Percentiles rank a stretch among this genome's conserved stretches.
Evolutionary conservation across 371 early-diverging fungal species (phyloP).

Genomic region (Mortierella sp.): DNA sequence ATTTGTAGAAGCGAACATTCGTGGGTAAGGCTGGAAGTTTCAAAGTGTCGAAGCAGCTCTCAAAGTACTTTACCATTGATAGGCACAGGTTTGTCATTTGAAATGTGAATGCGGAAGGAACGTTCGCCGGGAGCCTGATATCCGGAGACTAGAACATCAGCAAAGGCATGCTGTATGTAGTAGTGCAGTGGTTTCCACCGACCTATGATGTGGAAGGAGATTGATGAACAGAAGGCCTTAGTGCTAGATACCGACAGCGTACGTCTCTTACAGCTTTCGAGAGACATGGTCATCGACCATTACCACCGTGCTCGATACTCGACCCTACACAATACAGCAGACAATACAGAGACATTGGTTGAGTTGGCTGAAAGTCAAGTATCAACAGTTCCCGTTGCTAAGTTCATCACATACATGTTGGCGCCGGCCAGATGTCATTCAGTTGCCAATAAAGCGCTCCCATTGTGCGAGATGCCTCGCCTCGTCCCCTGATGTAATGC

Average conservation of each 20-base stretch:
- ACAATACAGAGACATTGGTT: not conserved
- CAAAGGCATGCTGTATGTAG: conserved; percentile 36
- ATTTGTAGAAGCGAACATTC: not conserved
- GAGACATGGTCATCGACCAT: no score
- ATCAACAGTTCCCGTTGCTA: not conserved
- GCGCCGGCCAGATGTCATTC: conserved; percentile 52
- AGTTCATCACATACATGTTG: conserved; percentile 31
- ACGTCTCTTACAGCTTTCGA: no score
- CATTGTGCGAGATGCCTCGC: conserved; percentile 21
- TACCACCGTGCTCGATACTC: conserved; percentile 48
- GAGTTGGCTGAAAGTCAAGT: not conserved
- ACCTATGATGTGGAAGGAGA: conserved; percentile 17
- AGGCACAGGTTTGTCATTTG: conserved; percentile 13
- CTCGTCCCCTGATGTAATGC: conserved; percentile 32
- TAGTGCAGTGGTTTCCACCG: conserved; percentile 48
- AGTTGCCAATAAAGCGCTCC: conserved; percentile 52
- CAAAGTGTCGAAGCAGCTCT: no score
- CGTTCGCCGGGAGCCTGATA: conserved; percentile 15
- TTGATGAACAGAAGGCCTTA: no score
- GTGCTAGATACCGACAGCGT: no score
- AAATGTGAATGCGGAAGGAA: conserved; percentile 15
- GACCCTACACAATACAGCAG: conserved; percentile 26
- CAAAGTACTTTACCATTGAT: conserved; percentile 14
- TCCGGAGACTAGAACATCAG: conserved; percentile 27
- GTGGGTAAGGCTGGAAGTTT: not conserved